Evolutionary conservation across 179 eudicot species (phyloP), one percentile per base, ranked within the genome.

Genomic region (Gypsophila paniculata): DNA sequence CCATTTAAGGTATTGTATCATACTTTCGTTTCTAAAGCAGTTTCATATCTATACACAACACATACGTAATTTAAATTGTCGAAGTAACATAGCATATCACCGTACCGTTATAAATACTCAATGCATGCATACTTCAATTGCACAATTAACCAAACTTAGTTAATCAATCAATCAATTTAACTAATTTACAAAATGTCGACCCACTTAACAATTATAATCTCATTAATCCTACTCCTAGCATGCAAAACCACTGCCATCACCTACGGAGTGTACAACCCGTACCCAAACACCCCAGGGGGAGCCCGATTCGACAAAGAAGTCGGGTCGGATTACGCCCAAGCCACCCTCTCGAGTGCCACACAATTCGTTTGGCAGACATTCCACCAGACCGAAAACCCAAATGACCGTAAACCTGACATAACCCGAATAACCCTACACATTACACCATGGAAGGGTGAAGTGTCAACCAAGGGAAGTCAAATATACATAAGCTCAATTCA

Each of bases 361-460:
- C 49, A 21, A 4, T 87, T 87, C 81, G 82, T 82, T 21, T 89
- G 90, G 95, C 34, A 70, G 15, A 72, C 55, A 61, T 83, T 91
- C 63, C 85, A 85, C 51, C 75, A 85, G 59, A 73, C 70, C 69
- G 42, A 68, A 4, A 49, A 68, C 8, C 60, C 61, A 1, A 69
- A 78, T 0, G 86, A 82, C 49, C 77, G 86, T 10, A 87, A 84
- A 65, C 38, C n/a, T 8, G 77, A 62, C 49, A 72, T 85, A 6
- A 58, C 60, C 19, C 77, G 19, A 60, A 88, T 86, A 1, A 34
- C 23, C 6, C 2, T 52, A 17, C 39, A 51, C 67, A 68, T 88
- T 7, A 84, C 82, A 1, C 61, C 79, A 19, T 77, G 77, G 29
- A 69, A 59, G 2, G 86, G 84, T 0, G 76, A 72, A 18, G 80